Conservation (phyloP, 2,329 filamentous ascomycete species). For the Macrophomina tecta region DNA sequence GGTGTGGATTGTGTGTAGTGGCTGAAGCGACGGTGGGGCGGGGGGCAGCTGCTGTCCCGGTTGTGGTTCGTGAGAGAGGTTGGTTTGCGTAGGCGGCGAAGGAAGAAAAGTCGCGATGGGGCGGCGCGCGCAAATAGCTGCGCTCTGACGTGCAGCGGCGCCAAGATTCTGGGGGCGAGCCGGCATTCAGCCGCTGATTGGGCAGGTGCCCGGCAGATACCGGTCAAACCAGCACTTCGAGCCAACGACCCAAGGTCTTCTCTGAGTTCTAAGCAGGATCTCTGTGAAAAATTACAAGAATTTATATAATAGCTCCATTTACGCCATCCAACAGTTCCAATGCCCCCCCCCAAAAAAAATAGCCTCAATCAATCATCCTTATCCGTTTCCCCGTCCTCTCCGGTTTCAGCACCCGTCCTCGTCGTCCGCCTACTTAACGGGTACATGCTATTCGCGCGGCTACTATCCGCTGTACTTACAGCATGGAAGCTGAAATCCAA, state of each 20-base stretch:
- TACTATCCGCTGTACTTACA: constrained; percentile 37
- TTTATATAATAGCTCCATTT: too few relatives aligned
- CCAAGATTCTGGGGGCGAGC: not conserved
- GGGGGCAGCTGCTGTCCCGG: not conserved
- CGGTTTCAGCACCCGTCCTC: constrained; percentile 1
- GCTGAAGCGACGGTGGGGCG: not conserved
- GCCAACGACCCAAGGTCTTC: not conserved
- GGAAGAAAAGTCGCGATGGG: not conserved
- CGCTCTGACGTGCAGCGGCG: not conserved
- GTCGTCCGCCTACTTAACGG: constrained; percentile 14
- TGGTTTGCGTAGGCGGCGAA: not conserved
- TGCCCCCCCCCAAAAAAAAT: too few relatives aligned
- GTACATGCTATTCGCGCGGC: constrained; percentile 4
- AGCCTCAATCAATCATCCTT: constrained; percentile 13
- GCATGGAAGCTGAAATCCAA: constrained; percentile 75
- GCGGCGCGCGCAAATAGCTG: not conserved
- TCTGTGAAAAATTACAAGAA: not conserved
- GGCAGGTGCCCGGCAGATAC: not conserved
- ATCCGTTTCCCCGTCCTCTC: constrained; percentile 5
- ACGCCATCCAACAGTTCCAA: too few relatives aligned
- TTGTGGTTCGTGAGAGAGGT: not conserved
- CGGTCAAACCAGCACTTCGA: not conserved
- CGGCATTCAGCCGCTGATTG: not conserved
- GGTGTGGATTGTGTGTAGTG: not conserved
- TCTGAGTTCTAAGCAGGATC: too few relatives aligned